Percentiles rank a stretch among this genome's conserved stretches.
phyloP scores from a whole-genome alignment of 345 rosid genomes.

The Dipteronia dyeriana region DNA sequence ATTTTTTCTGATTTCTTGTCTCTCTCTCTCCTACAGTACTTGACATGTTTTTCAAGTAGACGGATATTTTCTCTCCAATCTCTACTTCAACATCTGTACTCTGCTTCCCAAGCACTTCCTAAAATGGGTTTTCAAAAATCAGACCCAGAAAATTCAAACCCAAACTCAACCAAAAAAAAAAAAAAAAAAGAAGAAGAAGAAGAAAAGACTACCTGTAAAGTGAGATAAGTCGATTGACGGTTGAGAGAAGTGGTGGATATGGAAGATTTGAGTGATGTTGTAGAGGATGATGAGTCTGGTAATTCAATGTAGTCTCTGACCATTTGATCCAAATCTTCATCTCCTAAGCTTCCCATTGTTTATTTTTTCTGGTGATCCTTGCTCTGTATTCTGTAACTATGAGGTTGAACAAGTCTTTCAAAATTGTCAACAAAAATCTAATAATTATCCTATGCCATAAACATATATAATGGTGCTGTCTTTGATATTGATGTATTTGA shows the following conservation, averaged over 20 bases:
- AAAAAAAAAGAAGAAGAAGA: background rate
- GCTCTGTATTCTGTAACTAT: background rate
- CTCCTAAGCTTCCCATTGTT: conserved; percentile 46
- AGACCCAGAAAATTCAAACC: background rate
- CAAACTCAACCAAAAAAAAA: too few relatives aligned
- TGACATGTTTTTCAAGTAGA: conserved; percentile 22
- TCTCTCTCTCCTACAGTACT: conserved; percentile 18
- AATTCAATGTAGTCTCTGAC: conserved; percentile 50
- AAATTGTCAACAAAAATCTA: background rate
- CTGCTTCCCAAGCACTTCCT: conserved; percentile 39
- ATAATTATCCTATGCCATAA: too few relatives aligned
- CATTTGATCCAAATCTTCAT: conserved; percentile 50
- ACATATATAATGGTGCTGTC: background rate
- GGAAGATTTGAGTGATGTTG: background rate
- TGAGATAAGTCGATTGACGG: conserved; percentile 20
- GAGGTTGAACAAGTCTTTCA: background rate
- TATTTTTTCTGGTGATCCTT: background rate
- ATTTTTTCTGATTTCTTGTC: conserved; percentile 36
- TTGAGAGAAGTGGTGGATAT: background rate
- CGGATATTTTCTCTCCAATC: conserved; percentile 33
- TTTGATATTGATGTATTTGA: background rate
- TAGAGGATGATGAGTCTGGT: conserved; percentile 22
- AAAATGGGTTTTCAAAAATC: background rate
- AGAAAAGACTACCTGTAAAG: conserved; percentile 32
- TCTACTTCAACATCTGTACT: conserved; percentile 32